phyloP scores from a whole-genome alignment of 2,329 filamentous ascomycete species.

The Dissoconium aciculare region DNA sequence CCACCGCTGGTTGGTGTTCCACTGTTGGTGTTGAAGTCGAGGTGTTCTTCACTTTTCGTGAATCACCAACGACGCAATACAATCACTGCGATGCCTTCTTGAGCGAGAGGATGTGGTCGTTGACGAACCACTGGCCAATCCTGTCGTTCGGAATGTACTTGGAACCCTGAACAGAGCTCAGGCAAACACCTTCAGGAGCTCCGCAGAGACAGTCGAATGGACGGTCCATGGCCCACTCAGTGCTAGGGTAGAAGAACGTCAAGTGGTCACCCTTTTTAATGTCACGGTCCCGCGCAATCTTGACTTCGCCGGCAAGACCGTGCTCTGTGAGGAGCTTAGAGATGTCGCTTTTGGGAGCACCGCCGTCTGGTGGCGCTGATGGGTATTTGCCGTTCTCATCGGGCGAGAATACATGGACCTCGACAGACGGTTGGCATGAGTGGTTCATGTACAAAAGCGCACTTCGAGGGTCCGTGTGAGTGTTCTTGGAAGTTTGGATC shows the following conservation, averaged over 20 bases:
- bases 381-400: conserved; percentile 16
- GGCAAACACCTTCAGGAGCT: conserved; percentile 23
- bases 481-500: conserved; percentile 35
- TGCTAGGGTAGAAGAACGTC: conserved; percentile 37
- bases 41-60: too few species aligned
- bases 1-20: too few species aligned
- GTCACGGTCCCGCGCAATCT: conserved; percentile 22
- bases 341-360: conserved; percentile 10
- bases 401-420: conserved; percentile 35
- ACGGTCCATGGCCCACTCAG: conserved; percentile 36
- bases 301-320: conserved; percentile 13
- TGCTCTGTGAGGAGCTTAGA: conserved; percentile 2
- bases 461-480: conserved; percentile 42
- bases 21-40: too few species aligned
- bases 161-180: conserved; percentile 28
- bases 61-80: too few species aligned
- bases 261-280: conserved; percentile 29
- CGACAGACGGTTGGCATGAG: conserved; percentile 33
- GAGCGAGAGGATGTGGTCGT: conserved; percentile 27
- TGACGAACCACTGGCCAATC: conserved; percentile 22
- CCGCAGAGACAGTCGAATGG: conserved; percentile 32
- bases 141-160: conserved; percentile 21
- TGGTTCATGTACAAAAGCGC: conserved; percentile 45
- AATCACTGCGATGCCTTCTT: too few species aligned
- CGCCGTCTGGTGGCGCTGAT: conserved; percentile 10